Percentiles rank a stretch among this genome's conserved stretches.
These are phyloP conservation scores for Ogataea kodamae DNA, from an alignment of 805 yeast genomes.

Conservation along the genomic window DNA sequence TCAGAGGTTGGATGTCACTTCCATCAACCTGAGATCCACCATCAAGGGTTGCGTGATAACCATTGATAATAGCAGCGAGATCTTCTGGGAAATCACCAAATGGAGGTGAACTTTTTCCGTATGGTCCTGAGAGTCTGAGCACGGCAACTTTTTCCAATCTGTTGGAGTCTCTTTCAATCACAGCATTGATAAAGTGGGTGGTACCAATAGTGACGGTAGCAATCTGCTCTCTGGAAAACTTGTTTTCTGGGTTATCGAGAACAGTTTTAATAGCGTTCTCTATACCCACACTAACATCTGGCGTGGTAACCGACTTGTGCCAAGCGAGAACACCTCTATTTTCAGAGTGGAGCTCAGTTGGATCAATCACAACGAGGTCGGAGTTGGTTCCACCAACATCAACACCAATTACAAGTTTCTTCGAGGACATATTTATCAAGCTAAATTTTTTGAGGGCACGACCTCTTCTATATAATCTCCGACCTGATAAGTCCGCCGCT, in stretches of 20 bases:
- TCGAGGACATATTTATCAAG: constrained; percentile 3
- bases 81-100: constrained; percentile 9
- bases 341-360: constrained; percentile 16
- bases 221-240: constrained; percentile 3
- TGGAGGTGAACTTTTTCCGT: constrained; percentile 7
- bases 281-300: constrained; percentile 8
- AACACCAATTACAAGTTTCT: constrained; percentile 6
- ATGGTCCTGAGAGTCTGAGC: constrained; percentile 5
- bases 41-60: constrained; percentile 5
- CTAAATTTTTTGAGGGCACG: too few relatives aligned
- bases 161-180: constrained; percentile 7
- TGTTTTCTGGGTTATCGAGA: constrained; percentile 1
- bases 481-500: too few relatives aligned
- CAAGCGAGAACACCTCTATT: constrained; percentile 7
- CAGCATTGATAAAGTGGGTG: constrained; percentile 10
- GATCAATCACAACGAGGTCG: constrained; percentile 9
- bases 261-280: constrained; percentile 6
- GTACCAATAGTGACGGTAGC: constrained; percentile 9
- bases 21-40: constrained; percentile 8
- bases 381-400: constrained; percentile 11
- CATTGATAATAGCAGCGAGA: constrained; percentile 6
- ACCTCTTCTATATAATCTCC: too few relatives aligned
- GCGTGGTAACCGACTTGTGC: constrained; percentile 9
- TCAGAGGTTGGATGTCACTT: constrained; percentile 3
- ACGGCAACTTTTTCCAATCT: constrained; percentile 8